Percentiles rank a stretch among this genome's conserved stretches.
Evolutionary conservation across 2,329 filamentous ascomycete genomes (phyloP).

Genomic region (Penicillium brevicompactum): DNA sequence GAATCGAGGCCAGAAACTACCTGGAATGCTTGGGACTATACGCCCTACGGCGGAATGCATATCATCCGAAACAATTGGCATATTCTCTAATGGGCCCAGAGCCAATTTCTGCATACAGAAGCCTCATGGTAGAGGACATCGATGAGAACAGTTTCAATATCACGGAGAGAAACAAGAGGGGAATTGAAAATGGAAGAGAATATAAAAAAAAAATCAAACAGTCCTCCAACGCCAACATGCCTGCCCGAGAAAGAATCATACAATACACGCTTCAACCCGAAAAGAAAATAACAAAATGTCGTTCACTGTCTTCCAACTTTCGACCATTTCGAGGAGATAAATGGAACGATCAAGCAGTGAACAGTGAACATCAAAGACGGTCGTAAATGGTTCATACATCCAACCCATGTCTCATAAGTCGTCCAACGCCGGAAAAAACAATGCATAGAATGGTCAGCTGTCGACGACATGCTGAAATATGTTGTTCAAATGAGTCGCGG

Average conservation of each 20-base stretch:
- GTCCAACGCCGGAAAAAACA: conserved; percentile 33
- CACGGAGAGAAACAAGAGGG: conserved; percentile 21
- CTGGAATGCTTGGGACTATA: not conserved
- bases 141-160: conserved; percentile 2
- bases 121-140: not conserved
- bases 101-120: conserved; percentile 3
- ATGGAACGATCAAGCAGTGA: conserved; percentile 15
- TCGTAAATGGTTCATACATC: conserved; percentile 36
- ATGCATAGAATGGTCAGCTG: conserved; percentile 28
- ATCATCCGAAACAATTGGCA: conserved; percentile 4
- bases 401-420: conserved; percentile 34
- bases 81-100: conserved; percentile 4
- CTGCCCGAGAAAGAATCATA: conserved; percentile 15
- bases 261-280: conserved; percentile 24
- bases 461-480: conserved; percentile 7
- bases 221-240: conserved; percentile 21
- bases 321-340: conserved; percentile 17
- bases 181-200: conserved; percentile 16
- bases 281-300: conserved; percentile 9
- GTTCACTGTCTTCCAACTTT: conserved; percentile 20
- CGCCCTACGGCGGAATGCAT: not conserved
- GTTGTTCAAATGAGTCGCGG: conserved; percentile 9
- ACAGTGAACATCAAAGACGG: conserved; percentile 22
- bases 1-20: not conserved
- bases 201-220: conserved; percentile 2